Base-by-base conservation (phyloP, 306 rosid genomes). In the Cucumis melo region DNA sequence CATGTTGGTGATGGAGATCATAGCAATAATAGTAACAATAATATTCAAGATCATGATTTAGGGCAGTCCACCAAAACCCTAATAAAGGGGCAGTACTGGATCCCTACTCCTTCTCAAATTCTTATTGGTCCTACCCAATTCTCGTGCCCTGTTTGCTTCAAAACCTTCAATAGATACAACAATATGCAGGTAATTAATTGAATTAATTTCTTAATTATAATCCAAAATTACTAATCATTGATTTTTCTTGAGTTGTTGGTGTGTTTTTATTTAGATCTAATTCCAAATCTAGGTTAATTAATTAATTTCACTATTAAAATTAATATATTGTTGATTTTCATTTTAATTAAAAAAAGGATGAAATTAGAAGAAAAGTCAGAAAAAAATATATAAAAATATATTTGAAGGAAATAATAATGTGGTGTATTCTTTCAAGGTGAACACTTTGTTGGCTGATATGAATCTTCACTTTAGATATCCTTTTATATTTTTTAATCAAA, bases 41-140 rank as follows among this genome's bases (percentile, higher is more conserved):
- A 29, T 29, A 61, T 14, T 29, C 70, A 34, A 7, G 70, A 63
- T n/a, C 61, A 56, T 7, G 85, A 78, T 34, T 84, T 87, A 39
- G 91, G 90, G 38, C 82, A 85, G 64, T 84, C 80, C 80, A 61
- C 75, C 34, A 83, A 74, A 58, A 86, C 85, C 60, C 86, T 91
- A 51, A 90, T 89, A 89, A 93, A 91, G 82, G 98, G 98, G 3
- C 97, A 91, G 85, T 93, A 91, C 50, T 93, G 98, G 98, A 93
- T 93, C 91, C 97, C 97, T 24, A 93, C 98, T 20, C 98, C 98
- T 81, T 88, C 98, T n/a, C 98, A 93, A 88, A 93, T 93, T 81
- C 98, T 93, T 89, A 91, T 93, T 82, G 96, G 98, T 81, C 97
- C 97, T 10, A 93, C 98, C 0, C 98, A 93, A 84, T 93, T 93